phyloP scores from a whole-genome alignment of 2,329 filamentous ascomycete genomes.

The Samsoniella hepiali region DNA sequence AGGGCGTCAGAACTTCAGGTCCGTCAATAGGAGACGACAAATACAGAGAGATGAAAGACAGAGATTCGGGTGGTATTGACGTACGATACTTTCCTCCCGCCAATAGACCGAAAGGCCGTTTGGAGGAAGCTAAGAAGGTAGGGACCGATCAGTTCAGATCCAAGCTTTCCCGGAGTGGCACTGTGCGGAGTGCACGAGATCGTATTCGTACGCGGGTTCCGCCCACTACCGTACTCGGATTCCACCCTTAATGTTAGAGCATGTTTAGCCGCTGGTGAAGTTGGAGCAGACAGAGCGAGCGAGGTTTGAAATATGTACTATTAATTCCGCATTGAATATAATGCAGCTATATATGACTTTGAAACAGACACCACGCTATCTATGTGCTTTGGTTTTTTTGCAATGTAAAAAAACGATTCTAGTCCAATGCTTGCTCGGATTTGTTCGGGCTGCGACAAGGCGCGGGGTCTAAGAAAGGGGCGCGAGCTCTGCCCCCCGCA shows the following conservation, averaged over 20 bases:
- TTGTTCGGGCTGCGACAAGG: not conserved
- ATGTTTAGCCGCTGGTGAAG: too few species aligned
- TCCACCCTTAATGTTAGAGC: too few species aligned
- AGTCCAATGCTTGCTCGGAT: conserved; percentile 7
- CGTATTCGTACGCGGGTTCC: not conserved
- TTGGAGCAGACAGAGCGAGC: too few species aligned
- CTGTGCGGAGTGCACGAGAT: not conserved
- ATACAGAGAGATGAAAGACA: not conserved
- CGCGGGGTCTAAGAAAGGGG: conserved; percentile 10
- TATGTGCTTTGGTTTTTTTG: not conserved
- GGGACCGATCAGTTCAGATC: too few species aligned
- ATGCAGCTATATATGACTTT: conserved; percentile 1
- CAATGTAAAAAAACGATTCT: not conserved
- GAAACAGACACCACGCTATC: not conserved
- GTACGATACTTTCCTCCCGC: too few species aligned
- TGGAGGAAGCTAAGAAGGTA: not conserved
- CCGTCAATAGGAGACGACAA: not conserved
- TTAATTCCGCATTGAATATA: conserved; percentile 1
- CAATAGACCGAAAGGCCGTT: not conserved
- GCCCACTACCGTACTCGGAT: too few species aligned
- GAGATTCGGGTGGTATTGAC: not conserved
- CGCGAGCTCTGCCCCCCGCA: not conserved
- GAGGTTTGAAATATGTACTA: conserved; percentile 4
- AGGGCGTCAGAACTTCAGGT: not conserved
- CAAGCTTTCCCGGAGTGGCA: too few species aligned